These are phyloP conservation scores for Triticum monococcum DNA, from an alignment of 176 grass and related monocot genomes.

Conservation along the genomic window DNA sequence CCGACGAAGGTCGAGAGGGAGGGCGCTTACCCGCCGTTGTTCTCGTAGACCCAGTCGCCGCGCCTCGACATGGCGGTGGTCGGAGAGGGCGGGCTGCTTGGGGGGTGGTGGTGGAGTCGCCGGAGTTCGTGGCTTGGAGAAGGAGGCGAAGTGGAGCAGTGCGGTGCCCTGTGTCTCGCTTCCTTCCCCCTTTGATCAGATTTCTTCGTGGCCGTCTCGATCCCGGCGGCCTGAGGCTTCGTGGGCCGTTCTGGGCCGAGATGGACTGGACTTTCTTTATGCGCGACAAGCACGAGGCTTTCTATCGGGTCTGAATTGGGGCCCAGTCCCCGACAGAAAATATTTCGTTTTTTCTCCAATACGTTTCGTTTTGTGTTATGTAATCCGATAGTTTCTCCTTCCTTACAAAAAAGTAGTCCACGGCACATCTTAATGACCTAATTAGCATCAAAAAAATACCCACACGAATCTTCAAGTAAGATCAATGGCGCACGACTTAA, in stretches of 20 bases:
- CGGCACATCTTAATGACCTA: no score
- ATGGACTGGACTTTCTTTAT: not conserved
- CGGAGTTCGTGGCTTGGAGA: constrained; percentile 27
- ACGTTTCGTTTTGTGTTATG: no score
- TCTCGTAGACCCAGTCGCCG: constrained; percentile 98
- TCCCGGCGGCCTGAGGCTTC: not conserved
- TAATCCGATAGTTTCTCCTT: no score
- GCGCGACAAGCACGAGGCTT: not conserved
- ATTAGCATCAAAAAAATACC: no score
- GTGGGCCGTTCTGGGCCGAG: not conserved
- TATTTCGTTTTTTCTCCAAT: no score
- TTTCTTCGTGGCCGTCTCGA: not conserved
- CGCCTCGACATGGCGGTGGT: constrained; percentile 76
- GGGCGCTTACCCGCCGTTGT: constrained; percentile 87
- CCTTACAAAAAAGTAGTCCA: no score
- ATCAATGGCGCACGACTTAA: no score
- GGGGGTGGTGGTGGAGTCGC: constrained; percentile 21
- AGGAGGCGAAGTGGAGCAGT: constrained; percentile 20
- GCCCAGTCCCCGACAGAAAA: no score
- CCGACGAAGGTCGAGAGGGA: not conserved
- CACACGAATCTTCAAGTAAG: no score
- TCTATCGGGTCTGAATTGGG: not conserved
- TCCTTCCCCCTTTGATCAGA: not conserved
- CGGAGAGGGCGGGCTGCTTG: not conserved
- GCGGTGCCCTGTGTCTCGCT: not conserved